phyloP scores from a whole-genome alignment of 1,284 basidiomycete species.

The Apiotrichum gracile region DNA sequence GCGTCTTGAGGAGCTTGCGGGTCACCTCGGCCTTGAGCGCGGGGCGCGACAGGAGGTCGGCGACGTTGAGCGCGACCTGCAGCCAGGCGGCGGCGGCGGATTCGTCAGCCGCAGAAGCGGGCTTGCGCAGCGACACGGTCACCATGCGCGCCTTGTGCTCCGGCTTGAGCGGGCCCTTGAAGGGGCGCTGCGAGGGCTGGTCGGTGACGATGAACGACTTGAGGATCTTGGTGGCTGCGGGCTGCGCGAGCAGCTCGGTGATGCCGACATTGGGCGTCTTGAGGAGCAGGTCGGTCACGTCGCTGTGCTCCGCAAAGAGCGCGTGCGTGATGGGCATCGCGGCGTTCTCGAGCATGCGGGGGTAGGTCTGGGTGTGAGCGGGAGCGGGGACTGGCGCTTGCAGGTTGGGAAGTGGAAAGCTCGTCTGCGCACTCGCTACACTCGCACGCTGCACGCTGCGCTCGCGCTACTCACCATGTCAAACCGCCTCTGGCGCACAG shows the following conservation, averaged over 20 bases:
- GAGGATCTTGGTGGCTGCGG: conserved; percentile 52
- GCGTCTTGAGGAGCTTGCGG: conserved; percentile 62
- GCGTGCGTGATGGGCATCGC: conserved; percentile 52
- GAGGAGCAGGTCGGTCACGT: conserved; percentile 70
- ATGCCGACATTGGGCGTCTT: conserved; percentile 60
- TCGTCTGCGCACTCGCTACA: not conserved
- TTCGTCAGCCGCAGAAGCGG: conserved; percentile 51
- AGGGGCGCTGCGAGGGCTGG: conserved; percentile 67
- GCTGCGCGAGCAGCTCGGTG: conserved; percentile 56
- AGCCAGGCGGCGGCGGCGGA: conserved; percentile 58
- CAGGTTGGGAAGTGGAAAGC: too few relatives aligned
- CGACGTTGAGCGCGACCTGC: conserved; percentile 62
- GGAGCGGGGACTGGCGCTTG: too few relatives aligned
- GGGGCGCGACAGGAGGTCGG: conserved; percentile 59
- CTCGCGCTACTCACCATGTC: conserved; percentile 61
- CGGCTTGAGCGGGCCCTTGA: conserved; percentile 48
- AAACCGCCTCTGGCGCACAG: conserved; percentile 67
- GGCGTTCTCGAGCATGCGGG: conserved; percentile 35
- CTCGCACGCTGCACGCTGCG: not conserved
- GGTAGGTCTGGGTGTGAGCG: conserved; percentile 33
- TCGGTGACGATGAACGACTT: conserved; percentile 76
- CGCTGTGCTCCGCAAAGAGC: conserved; percentile 66
- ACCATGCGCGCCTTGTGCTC: conserved; percentile 62
- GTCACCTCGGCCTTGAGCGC: conserved; percentile 65
- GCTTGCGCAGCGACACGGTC: conserved; percentile 59